phyloP scores from a whole-genome alignment of 2,329 filamentous ascomycete genomes.

The Bipolaris victoriae region DNA sequence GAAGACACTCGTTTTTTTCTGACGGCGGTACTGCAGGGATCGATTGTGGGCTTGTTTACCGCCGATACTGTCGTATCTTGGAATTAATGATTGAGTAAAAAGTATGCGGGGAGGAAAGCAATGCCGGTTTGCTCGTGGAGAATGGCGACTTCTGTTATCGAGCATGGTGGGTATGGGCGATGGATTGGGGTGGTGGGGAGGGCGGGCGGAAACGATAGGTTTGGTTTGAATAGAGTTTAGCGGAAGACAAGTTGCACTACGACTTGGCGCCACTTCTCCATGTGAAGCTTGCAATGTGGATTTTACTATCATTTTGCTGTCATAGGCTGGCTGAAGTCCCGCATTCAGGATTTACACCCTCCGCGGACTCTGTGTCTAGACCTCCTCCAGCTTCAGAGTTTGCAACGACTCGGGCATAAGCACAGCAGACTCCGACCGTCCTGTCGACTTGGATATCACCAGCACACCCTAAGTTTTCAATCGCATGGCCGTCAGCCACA shows the following conservation, averaged over 20 bases:
- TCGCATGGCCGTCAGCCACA: background rate
- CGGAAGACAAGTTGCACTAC: background rate
- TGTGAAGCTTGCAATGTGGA: background rate
- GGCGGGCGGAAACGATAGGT: constrained; percentile 5
- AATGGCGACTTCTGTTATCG: background rate
- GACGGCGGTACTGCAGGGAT: background rate
- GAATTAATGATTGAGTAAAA: too few species aligned
- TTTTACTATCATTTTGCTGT: background rate
- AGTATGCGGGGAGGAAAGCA: background rate
- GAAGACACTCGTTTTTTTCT: background rate
- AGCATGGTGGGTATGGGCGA: background rate
- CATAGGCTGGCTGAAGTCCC: background rate
- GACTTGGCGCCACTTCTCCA: constrained; percentile 5
- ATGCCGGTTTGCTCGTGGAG: background rate
- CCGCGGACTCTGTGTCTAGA: background rate
- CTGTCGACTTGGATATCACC: background rate
- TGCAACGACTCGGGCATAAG: background rate
- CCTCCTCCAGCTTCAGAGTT: background rate
- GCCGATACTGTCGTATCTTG: too few species aligned
- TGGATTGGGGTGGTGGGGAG: constrained; percentile 8
- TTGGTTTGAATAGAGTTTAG: constrained; percentile 3
- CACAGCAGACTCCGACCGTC: background rate
- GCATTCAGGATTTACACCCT: background rate
- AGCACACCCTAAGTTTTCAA: background rate
- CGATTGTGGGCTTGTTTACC: too few species aligned